Conservation (phyloP, 208 protist species). For the Acanthamoeba castellanii region DNA sequence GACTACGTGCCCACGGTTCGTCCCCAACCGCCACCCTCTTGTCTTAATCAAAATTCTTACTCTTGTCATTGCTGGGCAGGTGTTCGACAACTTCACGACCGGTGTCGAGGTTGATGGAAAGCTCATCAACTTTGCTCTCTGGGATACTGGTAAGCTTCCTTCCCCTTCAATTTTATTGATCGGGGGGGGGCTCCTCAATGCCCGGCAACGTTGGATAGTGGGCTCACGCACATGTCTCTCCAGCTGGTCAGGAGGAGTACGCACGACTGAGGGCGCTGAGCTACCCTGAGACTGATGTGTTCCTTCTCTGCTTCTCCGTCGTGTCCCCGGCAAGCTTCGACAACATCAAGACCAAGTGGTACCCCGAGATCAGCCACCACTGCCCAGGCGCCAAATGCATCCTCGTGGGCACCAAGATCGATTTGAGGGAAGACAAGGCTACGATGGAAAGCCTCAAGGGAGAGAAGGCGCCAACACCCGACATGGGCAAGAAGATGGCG, state of each 20-base stretch:
- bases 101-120: conserved; percentile 87
- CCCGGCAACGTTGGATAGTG: neutral
- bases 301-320: conserved; percentile 89
- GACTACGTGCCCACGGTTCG: conserved; percentile 67
- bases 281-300: conserved; percentile 86
- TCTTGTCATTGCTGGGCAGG: conserved; percentile 62
- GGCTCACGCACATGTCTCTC: neutral
- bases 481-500: conserved; percentile 79
- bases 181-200: neutral
- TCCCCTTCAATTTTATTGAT: conserved; percentile 57
- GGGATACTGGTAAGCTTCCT: conserved; percentile 84
- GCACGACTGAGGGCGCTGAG: conserved; percentile 90
- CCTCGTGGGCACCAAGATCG: conserved; percentile 87
- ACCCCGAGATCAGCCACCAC: conserved; percentile 81
- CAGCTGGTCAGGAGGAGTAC: conserved; percentile 92
- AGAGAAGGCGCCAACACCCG: conserved; percentile 72
- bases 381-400: conserved; percentile 80
- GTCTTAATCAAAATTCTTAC: neutral
- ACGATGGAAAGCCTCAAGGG: conserved; percentile 79
- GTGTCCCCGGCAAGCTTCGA: conserved; percentile 79
- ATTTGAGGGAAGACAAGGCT: conserved; percentile 82
- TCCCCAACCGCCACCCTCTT: neutral
- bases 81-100: conserved; percentile 93
- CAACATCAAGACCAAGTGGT: conserved; percentile 80
- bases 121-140: conserved; percentile 87